Base-by-base conservation (phyloP, 1,139 yeast genomes). In the Wickerhamiella pararugosa region DNA sequence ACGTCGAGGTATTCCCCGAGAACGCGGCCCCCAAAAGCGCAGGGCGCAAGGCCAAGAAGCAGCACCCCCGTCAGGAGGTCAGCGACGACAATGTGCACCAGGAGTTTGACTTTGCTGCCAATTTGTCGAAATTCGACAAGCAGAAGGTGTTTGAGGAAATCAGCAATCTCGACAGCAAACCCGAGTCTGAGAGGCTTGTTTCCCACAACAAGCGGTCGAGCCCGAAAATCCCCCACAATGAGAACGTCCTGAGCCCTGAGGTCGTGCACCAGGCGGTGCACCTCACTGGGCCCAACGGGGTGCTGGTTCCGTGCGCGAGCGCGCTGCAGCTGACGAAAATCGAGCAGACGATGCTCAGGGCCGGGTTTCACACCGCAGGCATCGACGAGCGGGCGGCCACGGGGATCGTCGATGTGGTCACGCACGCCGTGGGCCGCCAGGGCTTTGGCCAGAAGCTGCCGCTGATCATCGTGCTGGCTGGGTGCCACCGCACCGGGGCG, bases 91-190 rank as follows among this genome's bases (percentile, higher is more conserved):
- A 25, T n/a, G 34, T 36, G 32, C 29, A 54, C 43, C 51, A 54
- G 6, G 96, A 86, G 49, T 87, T 87, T 62, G 96, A 87, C 58
- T 87, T 87, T 60, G 83, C 75, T 46, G 79, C 86, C 7, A 83
- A 81, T 55, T 68, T 86, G 50, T 79, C 80, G 28, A 74, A 78
- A 68, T 87, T 87, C 56, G 93, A 87, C 60, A 87, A 87, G 59
- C 67, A 71, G 47, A 68, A 78, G 6, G 90, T 86, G 5, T 81
- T 87, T 59, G 81, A 79, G 44, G 84, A 82, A 54, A 72, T 86
- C 55, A 75, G 76, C 41, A 70, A 69, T 49, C 64, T 67, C 43
- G 95, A 84, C 55, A 68, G 66, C 10, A 67, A 76, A 25, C 74
- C 69, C 40, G 77, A 81, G 1, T 65, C 68, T 15, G 69, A 74